phyloP scores from a whole-genome alignment of 768 basidiomycete genomes.

The Gautieria morchelliformis region DNA sequence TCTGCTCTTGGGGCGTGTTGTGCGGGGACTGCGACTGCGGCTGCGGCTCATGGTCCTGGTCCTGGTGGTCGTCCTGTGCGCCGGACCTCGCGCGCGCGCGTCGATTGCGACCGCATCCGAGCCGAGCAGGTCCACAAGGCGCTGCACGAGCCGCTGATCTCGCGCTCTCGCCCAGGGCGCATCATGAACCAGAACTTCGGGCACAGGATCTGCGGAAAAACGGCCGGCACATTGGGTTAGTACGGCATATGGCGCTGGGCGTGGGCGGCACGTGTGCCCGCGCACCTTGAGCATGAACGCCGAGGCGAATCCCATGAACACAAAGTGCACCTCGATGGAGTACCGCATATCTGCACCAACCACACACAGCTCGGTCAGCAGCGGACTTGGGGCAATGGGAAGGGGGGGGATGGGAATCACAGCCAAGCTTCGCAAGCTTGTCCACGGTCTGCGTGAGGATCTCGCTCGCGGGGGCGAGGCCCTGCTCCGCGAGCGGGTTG shows the following conservation, averaged over 20 bases:
- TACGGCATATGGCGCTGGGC: no score
- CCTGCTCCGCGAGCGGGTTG: conserved; percentile 31
- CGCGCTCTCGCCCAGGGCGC: conserved; percentile 51
- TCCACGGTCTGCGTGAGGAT: conserved; percentile 61
- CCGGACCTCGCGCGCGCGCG: neutral
- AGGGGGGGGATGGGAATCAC: neutral
- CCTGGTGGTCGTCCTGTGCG: neutral
- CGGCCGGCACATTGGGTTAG: no score
- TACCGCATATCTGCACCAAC: conserved; percentile 6
- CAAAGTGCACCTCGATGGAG: conserved; percentile 27
- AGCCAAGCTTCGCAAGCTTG: conserved; percentile 32
- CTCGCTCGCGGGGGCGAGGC: conserved; percentile 59
- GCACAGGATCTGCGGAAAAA: conserved; percentile 44
- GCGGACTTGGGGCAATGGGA: neutral
- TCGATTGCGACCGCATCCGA: conserved; percentile 71
- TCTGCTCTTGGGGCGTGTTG: no score
- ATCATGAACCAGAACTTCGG: conserved; percentile 64
- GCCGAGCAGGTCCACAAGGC: conserved; percentile 61
- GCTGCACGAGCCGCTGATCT: conserved; percentile 63
- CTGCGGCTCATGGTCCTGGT: no score
- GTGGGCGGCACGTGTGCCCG: neutral
- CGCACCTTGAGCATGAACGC: conserved; percentile 52
- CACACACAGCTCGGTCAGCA: neutral
- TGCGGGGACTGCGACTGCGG: no score
- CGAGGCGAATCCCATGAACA: conserved; percentile 43